Base-by-base conservation (phyloP, 306 rosid species). In the Castanea crenata region DNA sequence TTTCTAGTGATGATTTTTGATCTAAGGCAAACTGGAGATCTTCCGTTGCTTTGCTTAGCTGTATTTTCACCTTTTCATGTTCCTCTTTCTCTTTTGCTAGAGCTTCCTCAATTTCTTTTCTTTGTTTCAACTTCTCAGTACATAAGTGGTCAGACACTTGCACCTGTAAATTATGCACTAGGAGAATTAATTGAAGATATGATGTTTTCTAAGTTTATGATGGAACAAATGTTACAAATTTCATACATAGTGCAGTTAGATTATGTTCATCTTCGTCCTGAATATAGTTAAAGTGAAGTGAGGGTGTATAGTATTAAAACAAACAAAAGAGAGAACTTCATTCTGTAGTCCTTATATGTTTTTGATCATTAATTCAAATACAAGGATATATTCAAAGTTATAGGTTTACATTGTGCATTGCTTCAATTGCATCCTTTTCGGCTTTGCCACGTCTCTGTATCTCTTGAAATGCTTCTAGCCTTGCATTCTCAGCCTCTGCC, bases 401-500 rank as follows among this genome's bases (percentile, higher is more conserved):
- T 32, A 31, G 32, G 0, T 46, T 77, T 91, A 95, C 99, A 93
- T 74, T 88, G 74, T 84, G 80, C 55, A 87, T 81, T 69, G 92
- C 87, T 29, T 88, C 86, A 78, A 91, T 34, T 72, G 87, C 89
- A 56, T 89, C 91, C 71, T 85, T 91, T 87, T 91, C 92, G 51
- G 92, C 91, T 83, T 86, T 91, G n/a, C 84, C 81, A 41, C 92
- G 87, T 69, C 86, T 84, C 64, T 81, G 6, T 75, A 86, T 74
- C 87, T 90, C 96, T 49, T 84, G 73, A 85, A 77, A 86, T 44
- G 87, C 93, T 20, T 85, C 88, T 41, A 76, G 76, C 79, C 84
- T 90, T 32, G 91, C 94, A 52, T 84, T 84, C 74, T 78, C 88
- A 77, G 96, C 91, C 88, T 90, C 97, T 49, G 85, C 70, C 88